Evolutionary conservation across 108 stramenopile species (phyloP).

Genomic region (Discostella stelligeroides): DNA sequence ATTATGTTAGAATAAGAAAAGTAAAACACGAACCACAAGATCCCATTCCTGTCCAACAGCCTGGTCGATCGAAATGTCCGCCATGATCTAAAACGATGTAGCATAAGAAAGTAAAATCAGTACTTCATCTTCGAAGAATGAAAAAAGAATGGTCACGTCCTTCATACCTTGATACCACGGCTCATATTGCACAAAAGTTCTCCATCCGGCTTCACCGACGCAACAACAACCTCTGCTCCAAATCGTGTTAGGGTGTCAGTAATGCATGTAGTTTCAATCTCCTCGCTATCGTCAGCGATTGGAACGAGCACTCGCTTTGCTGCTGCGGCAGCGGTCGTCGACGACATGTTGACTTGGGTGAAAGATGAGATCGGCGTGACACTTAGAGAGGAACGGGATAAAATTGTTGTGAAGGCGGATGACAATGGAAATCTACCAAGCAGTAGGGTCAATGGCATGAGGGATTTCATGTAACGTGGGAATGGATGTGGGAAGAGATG

Average conservation of each 20-base stretch:
- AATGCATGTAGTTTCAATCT: constrained; percentile 96
- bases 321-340: constrained; percentile 8
- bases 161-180: constrained; percentile 72
- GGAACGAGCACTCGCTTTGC: constrained; percentile 91
- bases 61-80: constrained; percentile 85
- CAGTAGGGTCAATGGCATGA: background rate
- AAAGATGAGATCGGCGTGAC: constrained; percentile 11
- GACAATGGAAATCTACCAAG: constrained; percentile 16
- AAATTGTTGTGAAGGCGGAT: constrained; percentile 18
- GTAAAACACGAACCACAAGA: constrained; percentile 46
- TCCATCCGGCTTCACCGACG: constrained; percentile 83
- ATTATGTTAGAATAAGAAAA: background rate
- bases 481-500: no score
- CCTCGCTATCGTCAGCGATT: constrained; percentile 94
- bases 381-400: background rate
- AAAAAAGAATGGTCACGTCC: background rate
- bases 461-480: background rate
- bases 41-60: constrained; percentile 86
- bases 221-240: constrained; percentile 90
- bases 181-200: constrained; percentile 86
- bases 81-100: constrained; percentile 81
- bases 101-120: background rate
- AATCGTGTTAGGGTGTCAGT: constrained; percentile 92
- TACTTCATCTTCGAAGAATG: background rate
- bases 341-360: constrained; percentile 39